phyloP scores from a whole-genome alignment of 2,329 filamentous ascomycete species.

The Colletotrichum sp. region DNA sequence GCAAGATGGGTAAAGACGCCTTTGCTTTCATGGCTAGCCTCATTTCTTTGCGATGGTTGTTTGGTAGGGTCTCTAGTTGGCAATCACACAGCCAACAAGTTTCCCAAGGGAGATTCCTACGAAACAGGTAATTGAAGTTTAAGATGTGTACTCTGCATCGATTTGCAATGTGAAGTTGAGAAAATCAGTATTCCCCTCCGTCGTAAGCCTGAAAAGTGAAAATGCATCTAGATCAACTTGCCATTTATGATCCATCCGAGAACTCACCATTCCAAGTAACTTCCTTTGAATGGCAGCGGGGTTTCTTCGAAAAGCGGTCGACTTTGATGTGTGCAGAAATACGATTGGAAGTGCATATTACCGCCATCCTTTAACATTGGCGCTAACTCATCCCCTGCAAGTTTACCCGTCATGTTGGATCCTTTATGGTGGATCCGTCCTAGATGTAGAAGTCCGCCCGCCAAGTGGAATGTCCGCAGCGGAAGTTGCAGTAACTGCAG shows the following conservation, averaged over 20 bases:
- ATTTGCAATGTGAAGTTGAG: neutral
- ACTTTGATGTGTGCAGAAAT: neutral
- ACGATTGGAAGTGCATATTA: neutral
- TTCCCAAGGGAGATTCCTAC: neutral
- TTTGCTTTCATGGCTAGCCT: neutral
- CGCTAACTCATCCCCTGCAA: neutral
- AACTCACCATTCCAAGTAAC: neutral
- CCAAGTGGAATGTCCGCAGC: neutral
- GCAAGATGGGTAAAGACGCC: neutral
- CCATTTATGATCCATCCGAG: accelerated
- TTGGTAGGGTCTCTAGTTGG: neutral
- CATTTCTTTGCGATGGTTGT: neutral
- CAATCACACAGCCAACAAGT: neutral
- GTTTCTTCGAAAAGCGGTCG: accelerated
- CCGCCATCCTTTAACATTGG: neutral
- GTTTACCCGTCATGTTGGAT: neutral
- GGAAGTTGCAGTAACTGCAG: neutral
- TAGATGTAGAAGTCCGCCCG: neutral
- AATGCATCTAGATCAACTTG: neutral
- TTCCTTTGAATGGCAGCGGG: neutral
- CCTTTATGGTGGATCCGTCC: neutral
- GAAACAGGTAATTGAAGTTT: neutral
- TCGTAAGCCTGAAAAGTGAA: neutral
- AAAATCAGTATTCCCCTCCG: neutral
- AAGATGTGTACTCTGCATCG: neutral